These are phyloP conservation scores for Eucalyptus polybractea DNA, from an alignment of 345 rosid genomes.

Conservation along the genomic window DNA sequence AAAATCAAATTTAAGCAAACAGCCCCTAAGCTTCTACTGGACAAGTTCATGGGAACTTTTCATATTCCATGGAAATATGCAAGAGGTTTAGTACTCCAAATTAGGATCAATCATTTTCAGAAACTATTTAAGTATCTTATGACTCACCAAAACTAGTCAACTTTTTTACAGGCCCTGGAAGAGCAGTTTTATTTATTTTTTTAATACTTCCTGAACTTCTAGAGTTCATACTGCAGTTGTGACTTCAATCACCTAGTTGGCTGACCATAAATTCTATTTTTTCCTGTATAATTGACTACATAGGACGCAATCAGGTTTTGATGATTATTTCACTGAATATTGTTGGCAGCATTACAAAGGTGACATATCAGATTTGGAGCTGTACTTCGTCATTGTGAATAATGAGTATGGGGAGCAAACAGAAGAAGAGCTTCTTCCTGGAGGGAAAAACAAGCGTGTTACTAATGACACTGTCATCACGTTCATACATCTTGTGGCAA, in stretches of 20 bases:
- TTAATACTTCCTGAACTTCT: not conserved
- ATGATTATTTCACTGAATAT: not conserved
- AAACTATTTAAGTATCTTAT: not conserved
- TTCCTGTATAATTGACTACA: not conserved
- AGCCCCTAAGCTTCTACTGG: not conserved
- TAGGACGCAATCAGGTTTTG: not conserved
- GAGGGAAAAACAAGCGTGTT: conserved; percentile 72
- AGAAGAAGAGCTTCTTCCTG: conserved; percentile 88
- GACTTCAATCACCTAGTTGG: not conserved
- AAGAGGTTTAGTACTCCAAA: not conserved
- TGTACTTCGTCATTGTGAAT: conserved; percentile 85
- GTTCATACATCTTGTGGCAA: conserved; percentile 91
- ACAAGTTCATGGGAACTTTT: not conserved
- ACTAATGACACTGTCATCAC: conserved; percentile 86
- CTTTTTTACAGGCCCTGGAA: not conserved
- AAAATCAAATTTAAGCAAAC: too few species aligned
- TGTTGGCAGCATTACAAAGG: conserved; percentile 74
- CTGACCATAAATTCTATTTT: not conserved
- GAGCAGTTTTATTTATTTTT: not conserved
- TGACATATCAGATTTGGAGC: conserved; percentile 71
- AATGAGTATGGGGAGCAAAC: conserved; percentile 96
- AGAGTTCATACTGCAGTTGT: not conserved
- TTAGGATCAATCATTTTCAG: not conserved
- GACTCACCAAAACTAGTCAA: not conserved
- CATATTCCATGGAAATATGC: not conserved